Conservation (phyloP, 1,284 basidiomycete species). For the Malassezia japonica region DNA sequence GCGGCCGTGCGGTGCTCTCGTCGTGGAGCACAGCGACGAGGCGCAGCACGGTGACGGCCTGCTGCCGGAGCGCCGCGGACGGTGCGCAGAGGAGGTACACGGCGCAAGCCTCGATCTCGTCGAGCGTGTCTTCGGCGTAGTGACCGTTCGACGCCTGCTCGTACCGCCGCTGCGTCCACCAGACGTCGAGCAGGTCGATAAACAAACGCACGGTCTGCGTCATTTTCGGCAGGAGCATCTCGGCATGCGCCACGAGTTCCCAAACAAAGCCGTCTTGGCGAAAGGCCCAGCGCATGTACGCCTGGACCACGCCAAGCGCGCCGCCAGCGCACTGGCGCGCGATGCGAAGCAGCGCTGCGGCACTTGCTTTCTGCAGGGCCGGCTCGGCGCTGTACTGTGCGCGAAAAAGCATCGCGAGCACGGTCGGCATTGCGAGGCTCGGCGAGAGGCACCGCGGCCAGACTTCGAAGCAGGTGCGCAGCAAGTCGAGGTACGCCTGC, state of each 20-base stretch:
- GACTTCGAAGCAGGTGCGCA: slow-evolving; percentile 70
- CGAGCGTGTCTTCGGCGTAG: slow-evolving; percentile 37
- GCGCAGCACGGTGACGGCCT: slow-evolving; percentile 30
- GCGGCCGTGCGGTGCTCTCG: not conserved
- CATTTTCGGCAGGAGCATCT: slow-evolving; percentile 59
- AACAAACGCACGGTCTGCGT: slow-evolving; percentile 62
- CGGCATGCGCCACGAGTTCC: slow-evolving; percentile 59
- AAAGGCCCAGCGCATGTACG: slow-evolving; percentile 69
- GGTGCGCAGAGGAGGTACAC: slow-evolving; percentile 65
- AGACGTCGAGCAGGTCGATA: slow-evolving; percentile 63
- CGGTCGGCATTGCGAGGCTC: slow-evolving; percentile 54
- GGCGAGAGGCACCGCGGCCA: slow-evolving; percentile 68
- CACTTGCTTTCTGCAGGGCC: slow-evolving; percentile 60
- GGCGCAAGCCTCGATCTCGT: slow-evolving; percentile 61
- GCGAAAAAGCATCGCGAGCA: slow-evolving; percentile 69
- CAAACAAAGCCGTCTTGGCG: slow-evolving; percentile 60
- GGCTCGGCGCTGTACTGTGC: slow-evolving; percentile 72
- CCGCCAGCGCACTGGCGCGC: slow-evolving; percentile 57
- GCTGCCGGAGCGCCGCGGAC: slow-evolving; percentile 57
- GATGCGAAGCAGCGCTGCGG: slow-evolving; percentile 63
- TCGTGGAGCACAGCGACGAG: slow-evolving; percentile 42
- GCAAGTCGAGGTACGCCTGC: slow-evolving; percentile 61
- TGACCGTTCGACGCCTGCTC: slow-evolving; percentile 25
- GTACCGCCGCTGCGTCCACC: slow-evolving; percentile 53
- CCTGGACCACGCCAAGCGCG: slow-evolving; percentile 56